phyloP scores from a whole-genome alignment of 805 yeast species.

The Zygoascus biomembranicola region DNA sequence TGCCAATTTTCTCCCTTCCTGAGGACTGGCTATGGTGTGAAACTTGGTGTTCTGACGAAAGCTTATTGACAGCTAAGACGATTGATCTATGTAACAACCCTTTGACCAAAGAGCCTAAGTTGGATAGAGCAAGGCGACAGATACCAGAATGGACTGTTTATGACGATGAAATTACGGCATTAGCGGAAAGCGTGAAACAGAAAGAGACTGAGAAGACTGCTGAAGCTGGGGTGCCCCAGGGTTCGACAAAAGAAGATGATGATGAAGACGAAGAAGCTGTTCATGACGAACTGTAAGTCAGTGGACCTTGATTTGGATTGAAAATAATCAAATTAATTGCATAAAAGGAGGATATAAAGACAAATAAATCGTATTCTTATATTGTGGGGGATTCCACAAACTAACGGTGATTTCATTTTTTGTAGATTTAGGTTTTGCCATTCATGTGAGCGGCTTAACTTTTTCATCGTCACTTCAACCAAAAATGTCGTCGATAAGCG shows the following conservation, averaged over 20 bases:
- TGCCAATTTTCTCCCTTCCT: slow-evolving; percentile 66
- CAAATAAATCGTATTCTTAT: slow-evolving; percentile 1
- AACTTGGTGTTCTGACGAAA: slow-evolving; percentile 75
- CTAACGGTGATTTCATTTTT: neutral
- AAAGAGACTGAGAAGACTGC: neutral
- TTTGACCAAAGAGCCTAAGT: slow-evolving; percentile 66
- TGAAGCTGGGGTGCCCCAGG: slow-evolving; percentile 2
- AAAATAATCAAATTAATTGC: neutral
- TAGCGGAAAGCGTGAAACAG: neutral
- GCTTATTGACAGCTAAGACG: slow-evolving; percentile 56
- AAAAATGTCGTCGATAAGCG: slow-evolving; percentile 10
- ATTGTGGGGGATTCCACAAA: slow-evolving; percentile 19
- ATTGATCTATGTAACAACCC: slow-evolving; percentile 84
- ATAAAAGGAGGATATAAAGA: neutral
- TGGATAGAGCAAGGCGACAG: slow-evolving; percentile 66
- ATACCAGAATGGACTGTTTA: slow-evolving; percentile 71
- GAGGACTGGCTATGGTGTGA: slow-evolving; percentile 92
- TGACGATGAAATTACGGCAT: slow-evolving; percentile 42
- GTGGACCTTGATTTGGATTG: neutral
- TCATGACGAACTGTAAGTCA: slow-evolving; percentile 9
- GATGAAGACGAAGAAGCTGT: slow-evolving; percentile 2
- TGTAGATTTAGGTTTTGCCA: no score
- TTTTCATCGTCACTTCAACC: neutral
- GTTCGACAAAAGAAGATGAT: neutral
- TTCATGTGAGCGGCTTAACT: no score